These are phyloP conservation scores for Lachancea waltii DNA, from an alignment of 805 yeast genomes.

Conservation along the genomic window DNA sequence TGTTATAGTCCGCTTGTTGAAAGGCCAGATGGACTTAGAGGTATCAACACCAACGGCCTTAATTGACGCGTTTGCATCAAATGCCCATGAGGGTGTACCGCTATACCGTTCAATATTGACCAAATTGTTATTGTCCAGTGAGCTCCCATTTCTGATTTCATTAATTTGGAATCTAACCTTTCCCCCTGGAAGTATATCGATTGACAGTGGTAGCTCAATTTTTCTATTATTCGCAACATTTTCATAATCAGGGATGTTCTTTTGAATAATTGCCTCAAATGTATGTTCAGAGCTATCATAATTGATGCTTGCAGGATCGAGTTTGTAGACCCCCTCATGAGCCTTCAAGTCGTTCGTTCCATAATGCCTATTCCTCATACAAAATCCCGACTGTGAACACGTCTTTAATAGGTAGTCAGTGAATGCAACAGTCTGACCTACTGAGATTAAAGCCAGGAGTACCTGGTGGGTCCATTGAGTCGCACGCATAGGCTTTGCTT, in stretches of 20 bases:
- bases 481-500: no score
- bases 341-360: constrained; percentile 38
- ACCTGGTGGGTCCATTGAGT: not conserved
- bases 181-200: constrained; percentile 51
- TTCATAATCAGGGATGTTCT: constrained; percentile 31
- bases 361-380: constrained; percentile 69
- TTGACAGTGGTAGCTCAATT: constrained; percentile 44
- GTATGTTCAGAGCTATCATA: constrained; percentile 27
- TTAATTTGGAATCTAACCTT: constrained; percentile 58
- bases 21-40: constrained; percentile 3
- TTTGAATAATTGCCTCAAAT: constrained; percentile 43
- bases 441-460: not conserved
- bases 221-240: constrained; percentile 6
- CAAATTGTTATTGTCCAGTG: constrained; percentile 17
- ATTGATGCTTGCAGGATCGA: constrained; percentile 34
- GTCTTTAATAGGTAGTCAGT: constrained; percentile 65
- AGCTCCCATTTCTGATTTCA: constrained; percentile 44
- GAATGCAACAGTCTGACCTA: constrained; percentile 35
- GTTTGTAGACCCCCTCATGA: constrained; percentile 36
- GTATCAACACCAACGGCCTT: not conserved
- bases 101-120: constrained; percentile 48
- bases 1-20: not conserved
- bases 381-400: constrained; percentile 79
- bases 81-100: constrained; percentile 55
- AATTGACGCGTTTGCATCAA: constrained; percentile 24